These are phyloP conservation scores for Ustilago esculenta DNA, from an alignment of 1,284 basidiomycete species.

Conservation along the genomic window DNA sequence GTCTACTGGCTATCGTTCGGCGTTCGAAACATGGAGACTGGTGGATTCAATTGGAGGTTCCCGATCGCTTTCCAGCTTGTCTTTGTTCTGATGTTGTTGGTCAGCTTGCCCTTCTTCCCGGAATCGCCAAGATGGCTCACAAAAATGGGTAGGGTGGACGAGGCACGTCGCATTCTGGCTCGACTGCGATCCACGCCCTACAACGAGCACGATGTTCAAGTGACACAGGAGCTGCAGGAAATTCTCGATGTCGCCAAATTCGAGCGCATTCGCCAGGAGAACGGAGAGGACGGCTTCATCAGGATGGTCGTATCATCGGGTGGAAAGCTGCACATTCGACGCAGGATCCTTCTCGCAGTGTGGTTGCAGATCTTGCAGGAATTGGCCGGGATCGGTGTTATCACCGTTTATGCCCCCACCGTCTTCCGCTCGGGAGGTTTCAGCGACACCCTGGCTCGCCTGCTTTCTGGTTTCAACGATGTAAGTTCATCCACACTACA, in stretches of 20 bases:
- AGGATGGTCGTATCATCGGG: constrained; percentile 13
- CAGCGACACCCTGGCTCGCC: constrained; percentile 19
- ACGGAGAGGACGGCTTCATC: constrained; percentile 21
- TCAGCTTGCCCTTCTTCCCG: constrained; percentile 24
- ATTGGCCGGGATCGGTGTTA: constrained; percentile 25
- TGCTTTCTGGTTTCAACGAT: constrained; percentile 31
- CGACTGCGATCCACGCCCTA: constrained; percentile 16
- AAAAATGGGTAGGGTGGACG: constrained; percentile 35
- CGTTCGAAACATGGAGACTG: constrained; percentile 12
- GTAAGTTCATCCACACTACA: too few relatives aligned
- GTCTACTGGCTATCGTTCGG: constrained; percentile 32
- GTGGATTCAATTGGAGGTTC: constrained; percentile 32
- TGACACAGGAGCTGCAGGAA: constrained; percentile 17
- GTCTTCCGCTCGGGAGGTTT: constrained; percentile 34
- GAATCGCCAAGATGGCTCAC: constrained; percentile 33
- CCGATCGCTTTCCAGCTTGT: constrained; percentile 32
- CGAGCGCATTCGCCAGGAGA: constrained; percentile 19
- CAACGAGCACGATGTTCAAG: constrained; percentile 23
- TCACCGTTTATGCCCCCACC: constrained; percentile 31
- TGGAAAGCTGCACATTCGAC: constrained; percentile 24
- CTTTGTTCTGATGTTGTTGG: constrained; percentile 20
- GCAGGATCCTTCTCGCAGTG: constrained; percentile 20
- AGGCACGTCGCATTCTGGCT: constrained; percentile 23
- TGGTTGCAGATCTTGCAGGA: constrained; percentile 36
- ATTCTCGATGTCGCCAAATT: constrained; percentile 21